These are phyloP conservation scores for Decorospora gaudefroyi DNA, from an alignment of 2,329 filamentous ascomycete genomes.

Conservation along the genomic window DNA sequence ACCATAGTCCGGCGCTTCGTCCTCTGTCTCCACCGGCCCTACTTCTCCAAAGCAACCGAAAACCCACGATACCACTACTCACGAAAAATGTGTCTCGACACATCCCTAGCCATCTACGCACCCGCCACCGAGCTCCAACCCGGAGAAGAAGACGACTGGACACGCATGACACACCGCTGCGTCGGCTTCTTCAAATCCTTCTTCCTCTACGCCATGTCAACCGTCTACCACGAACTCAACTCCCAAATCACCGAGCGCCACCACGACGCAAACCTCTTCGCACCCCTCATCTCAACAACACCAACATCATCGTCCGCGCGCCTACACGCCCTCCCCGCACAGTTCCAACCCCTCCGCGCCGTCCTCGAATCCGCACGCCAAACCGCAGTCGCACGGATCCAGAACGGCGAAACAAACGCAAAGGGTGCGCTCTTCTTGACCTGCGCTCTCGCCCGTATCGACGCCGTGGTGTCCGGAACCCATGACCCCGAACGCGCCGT, in stretches of 20 bases:
- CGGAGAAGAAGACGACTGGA: constrained; percentile 32
- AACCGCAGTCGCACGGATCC: constrained; percentile 19
- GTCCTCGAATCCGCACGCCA: constrained; percentile 14
- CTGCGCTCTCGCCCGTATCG: constrained; percentile 31
- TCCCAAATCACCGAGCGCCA: constrained; percentile 23
- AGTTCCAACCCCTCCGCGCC: constrained; percentile 20
- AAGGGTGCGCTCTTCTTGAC: constrained; percentile 30
- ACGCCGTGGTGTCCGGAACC: constrained; percentile 22
- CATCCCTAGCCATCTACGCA: constrained; percentile 25
- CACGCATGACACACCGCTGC: constrained; percentile 20
- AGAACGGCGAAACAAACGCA: constrained; percentile 34
- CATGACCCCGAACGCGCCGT: constrained; percentile 27
- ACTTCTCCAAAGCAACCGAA: constrained; percentile 49
- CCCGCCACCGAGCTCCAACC: constrained; percentile 15
- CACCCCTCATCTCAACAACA: background rate
- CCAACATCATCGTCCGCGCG: constrained; percentile 7
- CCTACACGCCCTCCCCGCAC: constrained; percentile 9
- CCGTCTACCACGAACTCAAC: constrained; percentile 31
- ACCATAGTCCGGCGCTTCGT: constrained; percentile 60
- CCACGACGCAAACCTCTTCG: background rate
- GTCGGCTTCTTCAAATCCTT: constrained; percentile 34
- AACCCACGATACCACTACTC: constrained; percentile 58
- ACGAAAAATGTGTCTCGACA: constrained; percentile 54
- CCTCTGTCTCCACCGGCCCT: constrained; percentile 59
- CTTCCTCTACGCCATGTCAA: constrained; percentile 29